Evolutionary conservation across 2,329 filamentous ascomycete species (phyloP), one percentile per base, ranked within the genome.

Genomic region (Fusarium sororula): DNA sequence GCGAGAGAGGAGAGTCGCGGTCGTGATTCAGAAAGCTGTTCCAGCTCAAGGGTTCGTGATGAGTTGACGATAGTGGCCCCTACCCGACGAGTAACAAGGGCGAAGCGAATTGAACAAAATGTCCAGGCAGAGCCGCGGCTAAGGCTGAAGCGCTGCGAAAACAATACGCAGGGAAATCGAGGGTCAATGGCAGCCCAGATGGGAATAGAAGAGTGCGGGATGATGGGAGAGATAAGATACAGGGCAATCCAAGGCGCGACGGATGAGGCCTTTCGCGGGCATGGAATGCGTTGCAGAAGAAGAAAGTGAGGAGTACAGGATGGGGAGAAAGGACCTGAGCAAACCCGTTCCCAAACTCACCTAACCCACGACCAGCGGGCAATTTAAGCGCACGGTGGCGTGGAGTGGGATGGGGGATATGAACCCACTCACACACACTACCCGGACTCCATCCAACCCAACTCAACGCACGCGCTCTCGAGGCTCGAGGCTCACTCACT

Each of bases 271-370:
- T 77, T 79, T 74, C 76, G 72, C 74, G 68, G 75, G 76, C 73
- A 77, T 73, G 75, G 75, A 79, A 79, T 80, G 79, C 79, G 79
- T 80, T 81, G 77, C 77, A 78, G 79, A 80, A 76, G 77, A 79
- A 76, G 79, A 80, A 80, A 79, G 79, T 77, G 79, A 81, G 79
- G 80, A 81, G 81, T 81, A 80, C 72, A 80, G 80, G 77, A 79
- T 79, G 80, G 80, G 82, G 81, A 81, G 82, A 79, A 82, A 82
- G 78, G 79, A 82, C 80, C 80, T 83, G 79, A 81, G 79, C 80
- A 70, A 81, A 79, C 79, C 78, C 75, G 65, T 74, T 74, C 48
- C 41, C 41, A 80, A 84, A 84, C 82, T 84, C 78, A 79, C 83
- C 83, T 84, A 77, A 84, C 83, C 83, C 83, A 84, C 79, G 79